Conservation (phyloP, 176 grass and related monocot genomes). For the Oryza brachyantha region DNA sequence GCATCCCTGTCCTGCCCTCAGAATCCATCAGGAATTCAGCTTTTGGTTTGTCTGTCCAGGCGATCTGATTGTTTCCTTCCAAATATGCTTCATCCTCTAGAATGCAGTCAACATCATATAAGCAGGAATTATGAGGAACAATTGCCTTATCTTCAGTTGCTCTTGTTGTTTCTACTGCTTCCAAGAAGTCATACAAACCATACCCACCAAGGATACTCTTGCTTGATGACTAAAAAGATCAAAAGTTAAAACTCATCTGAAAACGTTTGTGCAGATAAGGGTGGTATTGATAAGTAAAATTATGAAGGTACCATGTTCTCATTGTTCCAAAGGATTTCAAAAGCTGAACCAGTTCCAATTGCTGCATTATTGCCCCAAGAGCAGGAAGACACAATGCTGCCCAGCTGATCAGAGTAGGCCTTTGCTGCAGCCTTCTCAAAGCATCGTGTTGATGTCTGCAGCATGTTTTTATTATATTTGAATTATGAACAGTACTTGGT, state of each 20-base stretch:
- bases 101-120: conserved; percentile 54
- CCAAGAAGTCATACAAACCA: conserved; percentile 52
- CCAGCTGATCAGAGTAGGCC: conserved; percentile 46
- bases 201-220: conserved; percentile 34
- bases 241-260: conserved; percentile 6
- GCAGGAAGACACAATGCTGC: conserved; percentile 55
- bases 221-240: conserved; percentile 26
- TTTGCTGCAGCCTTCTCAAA: conserved; percentile 65
- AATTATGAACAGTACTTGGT: neutral
- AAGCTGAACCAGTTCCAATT: conserved; percentile 54
- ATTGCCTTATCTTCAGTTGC: conserved; percentile 13
- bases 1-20: conserved; percentile 1
- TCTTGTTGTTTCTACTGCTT: conserved; percentile 34
- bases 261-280: neutral
- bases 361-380: conserved; percentile 53
- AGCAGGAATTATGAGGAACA: conserved; percentile 27
- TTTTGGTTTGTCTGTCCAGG: conserved; percentile 36
- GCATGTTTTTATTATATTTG: conserved; percentile 27
- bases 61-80: conserved; percentile 26
- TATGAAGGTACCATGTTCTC: conserved; percentile 3
- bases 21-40: neutral
- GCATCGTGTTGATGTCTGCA: conserved; percentile 48
- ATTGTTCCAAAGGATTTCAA: conserved; percentile 63
- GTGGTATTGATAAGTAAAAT: conserved; percentile 13
- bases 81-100: conserved; percentile 23